Evolutionary conservation across 2,329 filamentous ascomycete species (phyloP), one percentile per base, ranked within the genome.

Genomic region (Stenocarpella maydis): DNA sequence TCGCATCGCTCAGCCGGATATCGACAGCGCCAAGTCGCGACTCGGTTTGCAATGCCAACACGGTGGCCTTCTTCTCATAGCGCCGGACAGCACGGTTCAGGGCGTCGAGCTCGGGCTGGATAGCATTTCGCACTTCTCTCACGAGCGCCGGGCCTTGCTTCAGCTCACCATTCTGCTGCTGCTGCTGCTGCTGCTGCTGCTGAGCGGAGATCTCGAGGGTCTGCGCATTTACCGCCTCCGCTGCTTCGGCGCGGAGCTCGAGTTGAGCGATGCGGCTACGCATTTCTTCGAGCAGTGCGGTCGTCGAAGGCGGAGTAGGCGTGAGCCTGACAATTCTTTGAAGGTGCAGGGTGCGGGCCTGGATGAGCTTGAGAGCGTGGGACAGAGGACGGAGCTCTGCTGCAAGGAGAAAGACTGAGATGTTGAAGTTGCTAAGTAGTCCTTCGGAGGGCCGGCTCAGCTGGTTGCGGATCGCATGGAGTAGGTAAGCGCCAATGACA

Each of bases 361-460:
- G 91, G 4, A 97, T 86, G 75, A 98, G 87, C 76, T 91, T 93
- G 71, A 97, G 88, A 31, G 97, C 82, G 76, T 98, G 95, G 1
- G 92, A 89, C 60, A 94, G 82, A 0, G 95, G 95, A 3, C 93
- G 90, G 34, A 98, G 84, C 80, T 98, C 95, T 4, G 95, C 92
- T 1, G 92, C 93, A 21, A 97, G 86, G 3, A 97, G 84, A 79
- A 98, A 98, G 65, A 98, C 93, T 15, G 91, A 94, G 67, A 98
- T 85, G 78, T 98, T 98, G 81, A 95, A 97, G 79, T 97, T 93
- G 5, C 94, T 97, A 8, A 98, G 91, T 14, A 98, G 84, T 1
- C 93, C 93, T 78, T 97, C 94, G 0, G 94, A 94, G 0, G 92
- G 93, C 2, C 92, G 87, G 28, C 92, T 95, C 21, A 98, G 87